Percentiles rank a stretch among this genome's conserved stretches.
phyloP scores from a whole-genome alignment of 176 grass and related monocot species.

The Elaeis guineensis region DNA sequence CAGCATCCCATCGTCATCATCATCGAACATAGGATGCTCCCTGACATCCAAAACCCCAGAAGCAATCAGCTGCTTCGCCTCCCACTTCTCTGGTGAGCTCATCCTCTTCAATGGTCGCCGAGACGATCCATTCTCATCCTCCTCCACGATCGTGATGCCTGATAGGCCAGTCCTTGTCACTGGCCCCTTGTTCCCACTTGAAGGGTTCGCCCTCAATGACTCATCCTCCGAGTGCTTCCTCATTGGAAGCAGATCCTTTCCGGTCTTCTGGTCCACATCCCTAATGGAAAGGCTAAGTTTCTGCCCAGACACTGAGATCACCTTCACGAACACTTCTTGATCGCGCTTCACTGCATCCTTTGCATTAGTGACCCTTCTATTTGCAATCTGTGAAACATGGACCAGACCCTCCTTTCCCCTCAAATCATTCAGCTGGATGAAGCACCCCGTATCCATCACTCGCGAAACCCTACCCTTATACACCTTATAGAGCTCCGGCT shows the following conservation, averaged over 20 bases:
- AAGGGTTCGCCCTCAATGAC: conserved; percentile 41
- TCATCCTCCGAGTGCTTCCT: conserved; percentile 36
- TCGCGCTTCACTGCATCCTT: conserved; percentile 74
- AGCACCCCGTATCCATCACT: conserved; percentile 77
- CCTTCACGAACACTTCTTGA: conserved; percentile 75
- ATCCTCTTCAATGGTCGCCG: conserved; percentile 61
- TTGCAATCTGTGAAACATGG: conserved; percentile 75
- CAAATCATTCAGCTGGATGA: conserved; percentile 59
- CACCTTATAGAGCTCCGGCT: conserved; percentile 65
- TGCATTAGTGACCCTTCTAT: conserved; percentile 44
- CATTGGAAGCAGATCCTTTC: conserved; percentile 65
- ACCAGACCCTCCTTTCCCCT: conserved; percentile 67
- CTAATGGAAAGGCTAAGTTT: conserved; percentile 70
- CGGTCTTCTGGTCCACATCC: conserved; percentile 88
- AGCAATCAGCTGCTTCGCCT: conserved; percentile 83
- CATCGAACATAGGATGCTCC: conserved; percentile 73
- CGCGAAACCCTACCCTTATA: conserved; percentile 63
- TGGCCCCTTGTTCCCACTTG: conserved; percentile 21
- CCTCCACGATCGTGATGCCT: conserved; percentile 69
- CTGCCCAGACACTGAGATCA: conserved; percentile 62
- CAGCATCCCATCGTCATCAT: conserved; percentile 69
- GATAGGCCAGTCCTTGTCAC: conserved; percentile 58
- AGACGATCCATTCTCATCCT: conserved; percentile 42
- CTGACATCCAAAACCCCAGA: conserved; percentile 60
- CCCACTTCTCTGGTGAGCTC: conserved; percentile 92